Evolutionary conservation across 768 basidiomycete genomes (phyloP).

Genomic region (Chalciporus piperatus): DNA sequence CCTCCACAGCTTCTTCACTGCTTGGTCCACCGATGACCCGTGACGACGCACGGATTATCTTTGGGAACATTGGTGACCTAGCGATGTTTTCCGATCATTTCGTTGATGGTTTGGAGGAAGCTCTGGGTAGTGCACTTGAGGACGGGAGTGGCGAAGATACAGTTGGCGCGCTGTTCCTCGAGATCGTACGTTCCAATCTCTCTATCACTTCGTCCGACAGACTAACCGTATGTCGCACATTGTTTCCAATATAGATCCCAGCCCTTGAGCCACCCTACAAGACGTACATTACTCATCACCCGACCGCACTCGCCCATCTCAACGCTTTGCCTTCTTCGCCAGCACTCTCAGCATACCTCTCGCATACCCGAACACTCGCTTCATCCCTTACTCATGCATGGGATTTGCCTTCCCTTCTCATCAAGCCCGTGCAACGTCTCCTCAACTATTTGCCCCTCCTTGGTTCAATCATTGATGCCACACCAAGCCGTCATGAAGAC

Average conservation of each 20-base stretch:
- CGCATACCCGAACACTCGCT: slow-evolving; percentile 62
- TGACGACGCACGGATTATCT: slow-evolving; percentile 70
- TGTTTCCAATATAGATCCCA: slow-evolving; percentile 48
- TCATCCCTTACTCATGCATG: slow-evolving; percentile 79
- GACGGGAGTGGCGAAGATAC: slow-evolving; percentile 63
- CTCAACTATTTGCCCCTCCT: slow-evolving; percentile 93
- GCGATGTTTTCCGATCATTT: slow-evolving; percentile 70
- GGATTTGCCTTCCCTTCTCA: slow-evolving; percentile 91
- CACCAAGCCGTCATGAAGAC: slow-evolving; percentile 66
- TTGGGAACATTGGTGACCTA: slow-evolving; percentile 73
- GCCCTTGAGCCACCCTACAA: slow-evolving; percentile 71
- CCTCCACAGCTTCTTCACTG: slow-evolving; percentile 47
- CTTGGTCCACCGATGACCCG: slow-evolving; percentile 62
- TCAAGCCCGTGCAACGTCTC: slow-evolving; percentile 95
- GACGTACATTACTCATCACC: slow-evolving; percentile 78
- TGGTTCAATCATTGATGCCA: slow-evolving; percentile 69
- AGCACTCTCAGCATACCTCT: slow-evolving; percentile 61
- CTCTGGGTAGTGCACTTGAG: slow-evolving; percentile 60
- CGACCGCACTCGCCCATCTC: slow-evolving; percentile 69
- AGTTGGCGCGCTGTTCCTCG: slow-evolving; percentile 69
- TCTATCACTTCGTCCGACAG: neutral
- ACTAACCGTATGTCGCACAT: neutral
- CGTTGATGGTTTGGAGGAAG: slow-evolving; percentile 59
- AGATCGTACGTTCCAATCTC: slow-evolving; percentile 49
- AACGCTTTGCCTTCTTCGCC: slow-evolving; percentile 38